Percentiles rank a stretch among this genome's conserved stretches.
phyloP scores from a whole-genome alignment of 208 protist genomes.

The Leishmania amazonensis region DNA sequence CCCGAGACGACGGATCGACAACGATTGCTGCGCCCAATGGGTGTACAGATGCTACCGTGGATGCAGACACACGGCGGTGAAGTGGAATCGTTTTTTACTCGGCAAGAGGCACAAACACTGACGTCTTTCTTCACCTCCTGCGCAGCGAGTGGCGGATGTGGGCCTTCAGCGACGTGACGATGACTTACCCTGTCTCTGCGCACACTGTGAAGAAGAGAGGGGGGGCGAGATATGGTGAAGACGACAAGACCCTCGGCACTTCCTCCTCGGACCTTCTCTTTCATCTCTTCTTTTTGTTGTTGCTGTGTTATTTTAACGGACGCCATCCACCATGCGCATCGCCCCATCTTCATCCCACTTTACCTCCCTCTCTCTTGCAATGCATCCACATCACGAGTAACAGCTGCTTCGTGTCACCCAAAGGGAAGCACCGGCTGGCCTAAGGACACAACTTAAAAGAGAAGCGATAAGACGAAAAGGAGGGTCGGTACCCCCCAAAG shows the following conservation, averaged over 20 bases:
- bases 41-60: conserved; percentile 22
- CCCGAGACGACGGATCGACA: background rate
- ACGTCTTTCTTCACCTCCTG: conserved; percentile 20
- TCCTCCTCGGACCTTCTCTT: background rate
- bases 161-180: background rate
- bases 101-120: conserved; percentile 13
- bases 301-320: background rate
- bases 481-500: background rate
- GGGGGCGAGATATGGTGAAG: background rate
- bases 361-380: background rate
- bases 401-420: background rate
- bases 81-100: conserved; percentile 30
- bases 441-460: background rate
- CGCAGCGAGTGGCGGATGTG: background rate
- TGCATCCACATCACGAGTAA: background rate
- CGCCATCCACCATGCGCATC: background rate
- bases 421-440: background rate
- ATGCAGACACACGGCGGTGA: conserved; percentile 22
- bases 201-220: background rate
- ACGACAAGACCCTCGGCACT: background rate
- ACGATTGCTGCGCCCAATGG: conserved; percentile 14
- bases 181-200: background rate
- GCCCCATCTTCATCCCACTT: background rate
- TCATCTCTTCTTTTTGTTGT: background rate
- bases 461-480: background rate